Evolutionary conservation across 1,139 yeast genomes (phyloP), one percentile per base, ranked within the genome.

Genomic region (Insectozyma bohioensis): DNA sequence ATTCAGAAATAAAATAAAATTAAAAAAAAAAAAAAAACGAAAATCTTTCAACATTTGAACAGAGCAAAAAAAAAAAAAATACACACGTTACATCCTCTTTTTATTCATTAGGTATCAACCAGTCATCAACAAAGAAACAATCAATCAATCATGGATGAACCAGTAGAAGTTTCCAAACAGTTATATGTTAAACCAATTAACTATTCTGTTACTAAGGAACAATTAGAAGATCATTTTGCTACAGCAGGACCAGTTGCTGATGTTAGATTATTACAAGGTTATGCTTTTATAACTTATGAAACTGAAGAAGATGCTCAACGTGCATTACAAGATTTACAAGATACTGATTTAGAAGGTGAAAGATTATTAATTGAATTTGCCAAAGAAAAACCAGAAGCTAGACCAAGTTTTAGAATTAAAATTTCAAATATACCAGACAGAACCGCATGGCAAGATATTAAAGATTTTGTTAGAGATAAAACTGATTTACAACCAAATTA

Each of bases 381-480:
- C 32, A 79, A 77, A 57, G 75, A 78, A 52, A 81, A 72, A 52
- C 62, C 54, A 46, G 74, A 68, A 53, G 67, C 81, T 48, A 75
- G 80, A 56, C 86, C 86, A 51, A 80, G 83, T 63, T 78, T 63
- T 64, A 78, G 94, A 69, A 78, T 81, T 39, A 75, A 79, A 54
- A 75, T 84, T 23, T 61, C 75, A 46, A 78, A 78, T 60, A 69
- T 84, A 51, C 88, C 88, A 47, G 84, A 80, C 48, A 80, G 81
- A 42, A 73, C 85, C 37, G 81, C 87, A 34, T 84, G 94, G 94
- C 92, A 84, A 70, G 90, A 83, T 54, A 74, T 84, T 54, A 84
- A 84, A 62, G 94, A 84, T 62, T 78, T 80, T 51, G 84, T 83
- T 45, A 69, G 86, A 58, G 90, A 82, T 44, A 78, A 78, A 52